Evolutionary conservation across 441 rosid species (phyloP), one percentile per base, ranked within the genome.

Genomic region (Kokia cookei): DNA sequence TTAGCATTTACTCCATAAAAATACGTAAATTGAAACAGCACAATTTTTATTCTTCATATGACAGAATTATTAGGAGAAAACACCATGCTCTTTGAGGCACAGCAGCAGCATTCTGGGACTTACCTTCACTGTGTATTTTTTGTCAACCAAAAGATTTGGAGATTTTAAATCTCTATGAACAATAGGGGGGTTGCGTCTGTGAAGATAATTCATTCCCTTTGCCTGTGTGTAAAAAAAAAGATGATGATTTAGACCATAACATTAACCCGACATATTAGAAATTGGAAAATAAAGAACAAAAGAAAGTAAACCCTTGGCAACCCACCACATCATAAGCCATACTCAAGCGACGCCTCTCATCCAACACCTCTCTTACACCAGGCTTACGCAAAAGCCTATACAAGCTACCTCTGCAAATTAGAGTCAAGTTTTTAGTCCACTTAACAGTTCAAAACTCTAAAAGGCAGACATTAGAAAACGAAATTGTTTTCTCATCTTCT

Each of bases 251-350:
- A 80, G 64, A 73, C n/a, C 35, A 73, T 61, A 65, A 27, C 14
- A 68, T 67, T 48, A 17, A 43, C 24, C 45, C 40, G 65, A 27
- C n/a, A 51, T 19, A 29, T 32, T 32, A 73, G 63, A 63, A 69
- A 48, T 37, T 13, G 19, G 48, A 40, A 60, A 73, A 45, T 43
- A 22, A 6, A 55, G 58, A 10, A 37, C 50, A 64, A 47, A 51
- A 13, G 14, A 58, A 73, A 51, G 15, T 55, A 17, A 70, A 76
- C 19, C 45, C 35, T 40, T 76, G 29, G 51, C 73, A 82, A 71
- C 86, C 82, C 80, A 94, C 99, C 91, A 96, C 99, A 87, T 96
- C 99, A 76, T 87, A 93, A 10, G 99, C 99, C 99, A 96, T 96
- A 80, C 83, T 91, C 84, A 89, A 83, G 60, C 97, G 86, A 15